A percentile compares a stretch with the other conserved stretches of the same genome.
Evolutionary conservation across 2,329 filamentous ascomycete species (phyloP).

Genomic region (Tolypocladium capitatum): DNA sequence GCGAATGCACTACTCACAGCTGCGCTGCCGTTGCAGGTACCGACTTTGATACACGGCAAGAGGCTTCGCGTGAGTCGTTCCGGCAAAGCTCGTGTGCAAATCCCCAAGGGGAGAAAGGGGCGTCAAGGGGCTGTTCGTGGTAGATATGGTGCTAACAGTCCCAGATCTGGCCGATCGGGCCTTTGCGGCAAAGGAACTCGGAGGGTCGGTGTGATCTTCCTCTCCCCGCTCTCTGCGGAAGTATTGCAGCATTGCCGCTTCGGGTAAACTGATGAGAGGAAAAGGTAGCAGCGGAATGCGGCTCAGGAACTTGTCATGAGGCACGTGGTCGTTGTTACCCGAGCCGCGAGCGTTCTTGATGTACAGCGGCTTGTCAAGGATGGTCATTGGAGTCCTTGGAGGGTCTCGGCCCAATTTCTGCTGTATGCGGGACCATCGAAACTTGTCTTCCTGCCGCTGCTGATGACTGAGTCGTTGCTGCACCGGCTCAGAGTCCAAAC

Average conservation of each 20-base stretch:
- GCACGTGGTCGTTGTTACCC: constrained; percentile 1
- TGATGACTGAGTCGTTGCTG: neutral
- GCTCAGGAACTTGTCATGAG: constrained; percentile 10
- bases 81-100: constrained; percentile 1
- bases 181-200: constrained; percentile 14
- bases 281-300: constrained; percentile 19
- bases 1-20: neutral
- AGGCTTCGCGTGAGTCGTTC: constrained; percentile 4
- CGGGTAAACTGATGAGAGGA: constrained; percentile 22
- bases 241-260: constrained; percentile 21
- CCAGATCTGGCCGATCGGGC: constrained; percentile 15
- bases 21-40: neutral
- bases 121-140: constrained; percentile 12
- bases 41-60: constrained; percentile 5
- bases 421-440: neutral
- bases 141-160: constrained; percentile 18
- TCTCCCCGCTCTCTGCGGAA: constrained; percentile 19
- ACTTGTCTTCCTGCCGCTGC: neutral
- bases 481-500: constrained; percentile 14
- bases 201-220: constrained; percentile 22
- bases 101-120: constrained; percentile 10
- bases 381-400: neutral
- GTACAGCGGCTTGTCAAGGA: neutral
- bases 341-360: neutral
- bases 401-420: neutral